These are phyloP conservation scores for Aeminium ludgeri DNA, from an alignment of 495 filamentous ascomycete genomes.

Conservation along the genomic window DNA sequence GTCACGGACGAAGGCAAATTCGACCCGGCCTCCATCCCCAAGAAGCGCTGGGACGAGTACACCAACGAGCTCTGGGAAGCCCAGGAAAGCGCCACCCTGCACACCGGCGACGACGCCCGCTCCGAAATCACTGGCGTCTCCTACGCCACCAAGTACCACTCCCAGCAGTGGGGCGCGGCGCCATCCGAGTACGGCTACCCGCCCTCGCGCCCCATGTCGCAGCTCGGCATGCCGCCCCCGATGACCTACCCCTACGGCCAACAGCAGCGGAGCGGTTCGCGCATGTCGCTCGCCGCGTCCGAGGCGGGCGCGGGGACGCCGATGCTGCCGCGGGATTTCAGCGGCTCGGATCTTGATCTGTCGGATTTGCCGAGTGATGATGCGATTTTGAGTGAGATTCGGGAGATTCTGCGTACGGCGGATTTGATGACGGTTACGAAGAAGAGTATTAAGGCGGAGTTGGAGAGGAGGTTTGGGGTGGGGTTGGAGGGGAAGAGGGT, in stretches of 20 bases:
- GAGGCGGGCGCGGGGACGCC: conserved; percentile 29
- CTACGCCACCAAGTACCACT: conserved; percentile 61
- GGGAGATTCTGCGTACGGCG: conserved; percentile 75
- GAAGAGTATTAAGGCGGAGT: conserved; percentile 88
- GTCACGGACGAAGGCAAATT: conserved; percentile 98
- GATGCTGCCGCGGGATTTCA: conserved; percentile 11
- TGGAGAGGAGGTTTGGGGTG: conserved; percentile 77
- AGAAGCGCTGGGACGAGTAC: conserved; percentile 98
- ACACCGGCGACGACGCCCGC: conserved; percentile 56
- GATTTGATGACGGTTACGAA: conserved; percentile 98
- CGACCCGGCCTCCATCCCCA: conserved; percentile 78
- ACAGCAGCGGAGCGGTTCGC: conserved; percentile 32
- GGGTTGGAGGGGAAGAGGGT: conserved; percentile 62
- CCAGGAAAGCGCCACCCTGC: conserved; percentile 49
- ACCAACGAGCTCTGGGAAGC: conserved; percentile 94
- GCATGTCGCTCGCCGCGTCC: conserved; percentile 67
- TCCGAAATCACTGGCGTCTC: conserved; percentile 86
- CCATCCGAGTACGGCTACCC: conserved; percentile 41
- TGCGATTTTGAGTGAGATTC: conserved; percentile 77
- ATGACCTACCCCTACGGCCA: conserved; percentile 21
- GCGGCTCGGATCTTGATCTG: conserved; percentile 42
- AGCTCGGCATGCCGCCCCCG: conserved; percentile 39
- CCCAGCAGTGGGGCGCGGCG: conserved; percentile 34
- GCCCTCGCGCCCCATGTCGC: conserved; percentile 55
- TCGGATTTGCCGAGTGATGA: conserved; percentile 80